These are phyloP conservation scores for Cydonia oblonga DNA, from an alignment of 331 rosid species.

Conservation along the genomic window DNA sequence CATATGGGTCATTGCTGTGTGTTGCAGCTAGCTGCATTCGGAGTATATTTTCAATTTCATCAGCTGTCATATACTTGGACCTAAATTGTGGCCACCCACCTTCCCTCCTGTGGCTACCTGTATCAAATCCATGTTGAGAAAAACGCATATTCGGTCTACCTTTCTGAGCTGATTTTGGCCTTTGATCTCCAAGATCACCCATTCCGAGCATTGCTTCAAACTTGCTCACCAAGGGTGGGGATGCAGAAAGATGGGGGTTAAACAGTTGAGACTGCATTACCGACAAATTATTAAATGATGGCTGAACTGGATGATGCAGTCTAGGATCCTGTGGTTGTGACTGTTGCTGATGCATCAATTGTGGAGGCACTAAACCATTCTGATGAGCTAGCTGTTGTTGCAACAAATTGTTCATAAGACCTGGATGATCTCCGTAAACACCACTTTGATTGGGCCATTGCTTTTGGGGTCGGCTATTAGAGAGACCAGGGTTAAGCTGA, in stretches of 20 bases:
- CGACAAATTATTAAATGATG: conserved; percentile 47
- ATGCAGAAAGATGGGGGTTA: conserved; percentile 49
- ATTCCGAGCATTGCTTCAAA: conserved; percentile 70
- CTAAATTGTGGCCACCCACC: conserved; percentile 56
- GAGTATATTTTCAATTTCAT: conserved; percentile 77
- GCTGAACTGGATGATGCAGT: conserved; percentile 59
- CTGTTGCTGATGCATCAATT: conserved; percentile 56
- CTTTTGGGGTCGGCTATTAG: conserved; percentile 37
- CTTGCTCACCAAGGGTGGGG: conserved; percentile 46
- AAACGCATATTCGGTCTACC: conserved; percentile 48
- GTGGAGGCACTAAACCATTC: conserved; percentile 58
- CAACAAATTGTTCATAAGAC: conserved; percentile 47
- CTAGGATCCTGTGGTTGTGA: conserved; percentile 63
- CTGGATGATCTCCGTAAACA: conserved; percentile 58
- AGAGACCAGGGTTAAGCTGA: conserved; percentile 31
- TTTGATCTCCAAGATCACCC: conserved; percentile 73
- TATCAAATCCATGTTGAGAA: conserved; percentile 53
- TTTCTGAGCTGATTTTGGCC: conserved; percentile 52
- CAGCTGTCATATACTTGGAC: conserved; percentile 75
- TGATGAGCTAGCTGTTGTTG: conserved; percentile 69
- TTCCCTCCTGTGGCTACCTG: conserved; percentile 49
- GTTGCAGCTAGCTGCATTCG: conserved; percentile 92
- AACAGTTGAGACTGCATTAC: conserved; percentile 60
- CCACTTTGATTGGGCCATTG: conserved; percentile 61
- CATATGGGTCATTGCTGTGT: conserved; percentile 85